Base-by-base conservation (phyloP, 305 asterid species). In the Petunia hybrid region DNA sequence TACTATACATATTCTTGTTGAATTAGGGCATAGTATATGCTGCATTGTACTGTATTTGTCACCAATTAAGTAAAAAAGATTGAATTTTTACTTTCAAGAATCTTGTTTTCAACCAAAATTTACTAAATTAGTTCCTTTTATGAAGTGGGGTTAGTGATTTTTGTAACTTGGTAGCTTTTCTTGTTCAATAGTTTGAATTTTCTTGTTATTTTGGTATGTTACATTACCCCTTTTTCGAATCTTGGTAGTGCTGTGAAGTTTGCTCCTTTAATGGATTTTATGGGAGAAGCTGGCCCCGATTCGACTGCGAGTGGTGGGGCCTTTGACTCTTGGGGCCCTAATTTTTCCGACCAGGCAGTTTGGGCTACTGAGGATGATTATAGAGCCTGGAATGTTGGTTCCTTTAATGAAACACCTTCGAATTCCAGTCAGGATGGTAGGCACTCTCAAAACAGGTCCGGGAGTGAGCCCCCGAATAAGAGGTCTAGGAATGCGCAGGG, bases 351-450 rank as follows among this genome's bases (percentile, higher is more conserved):
- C 76, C 91, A 82, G 63, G 88, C 92, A 12, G 83, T 92, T 78
- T 92, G 97, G 97, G 97, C 97, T n/a, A 93, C 98, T 1, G 98
- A 95, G 78, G 98, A 93, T 82, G 97, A 91, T 64, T 91, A 94
- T 53, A 89, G 84, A 6, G 89, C 83, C 80, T 95, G 99, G 98
- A 89, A 87, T 76, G 78, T 73, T 6, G 95, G 89, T 83, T 84
- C 85, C 8, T 89, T 88, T 0, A 66, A 83, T 6, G 91, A 90
- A 39, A 74, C 85, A 56, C 85, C 79, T 82, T 83, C 88, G 8
- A 87, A 85, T 76, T 83, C 90, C 1, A 86, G 84, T 77, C 84
- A 89, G 22, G 97, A 92, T 61, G 93, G 89, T 67, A 85, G 91
- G 81, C 77, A 67, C 22, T 85, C 91, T 14, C 95, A 86, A 67